A percentile compares a stretch with the other conserved stretches of the same genome.
phyloP scores from a whole-genome alignment of 208 protist species.

The Balamuthia mandrillaris region DNA sequence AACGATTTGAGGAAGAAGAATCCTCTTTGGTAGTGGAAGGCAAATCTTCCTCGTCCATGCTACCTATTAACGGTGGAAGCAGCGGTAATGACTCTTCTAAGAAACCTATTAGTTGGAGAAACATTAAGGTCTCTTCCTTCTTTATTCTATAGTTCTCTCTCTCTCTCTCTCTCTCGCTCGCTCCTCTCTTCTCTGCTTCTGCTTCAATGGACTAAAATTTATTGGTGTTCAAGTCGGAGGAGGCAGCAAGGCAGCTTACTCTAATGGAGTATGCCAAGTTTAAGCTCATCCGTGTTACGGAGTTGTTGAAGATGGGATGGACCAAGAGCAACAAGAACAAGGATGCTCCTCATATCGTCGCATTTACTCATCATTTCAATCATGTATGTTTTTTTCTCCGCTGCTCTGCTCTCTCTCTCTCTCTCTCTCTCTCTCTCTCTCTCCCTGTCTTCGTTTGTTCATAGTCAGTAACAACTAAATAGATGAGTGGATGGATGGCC shows the following conservation, averaged over 20 bases:
- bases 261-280: neutral
- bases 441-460: neutral
- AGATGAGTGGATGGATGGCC: conserved; percentile 13
- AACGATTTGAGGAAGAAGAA: too few species aligned
- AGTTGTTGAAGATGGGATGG: conserved; percentile 4
- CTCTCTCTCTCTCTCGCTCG: too few species aligned
- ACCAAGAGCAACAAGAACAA: neutral
- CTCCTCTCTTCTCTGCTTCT: too few species aligned
- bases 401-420: neutral
- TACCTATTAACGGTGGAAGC: too few species aligned
- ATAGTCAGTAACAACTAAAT: too few species aligned
- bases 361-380: neutral
- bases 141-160: too few species aligned
- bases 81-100: too few species aligned
- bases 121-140: too few species aligned
- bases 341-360: neutral
- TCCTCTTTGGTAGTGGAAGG: too few species aligned
- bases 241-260: neutral
- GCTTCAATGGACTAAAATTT: too few species aligned
- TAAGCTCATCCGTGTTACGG: neutral
- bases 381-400: neutral
- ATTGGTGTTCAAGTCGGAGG: neutral
- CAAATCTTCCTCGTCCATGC: too few species aligned
- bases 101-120: too few species aligned
- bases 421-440: neutral